A percentile compares a stretch with the other conserved stretches of the same genome.
These are phyloP conservation scores for Cytospora schulzeri DNA, from an alignment of 2,329 filamentous ascomycete genomes.

Conservation along the genomic window DNA sequence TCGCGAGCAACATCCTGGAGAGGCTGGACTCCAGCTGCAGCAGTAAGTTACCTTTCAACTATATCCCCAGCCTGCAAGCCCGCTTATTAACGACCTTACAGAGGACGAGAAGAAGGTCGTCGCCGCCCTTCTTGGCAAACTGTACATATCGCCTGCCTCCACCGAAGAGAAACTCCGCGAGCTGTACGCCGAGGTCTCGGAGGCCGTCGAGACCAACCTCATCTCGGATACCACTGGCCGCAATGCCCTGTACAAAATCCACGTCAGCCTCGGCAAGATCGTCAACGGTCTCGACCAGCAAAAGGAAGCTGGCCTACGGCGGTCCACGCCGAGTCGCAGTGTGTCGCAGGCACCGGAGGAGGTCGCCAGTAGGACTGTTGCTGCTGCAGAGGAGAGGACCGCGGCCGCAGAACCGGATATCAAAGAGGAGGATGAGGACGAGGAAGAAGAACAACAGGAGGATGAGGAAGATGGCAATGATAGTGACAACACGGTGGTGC, in stretches of 20 bases:
- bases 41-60: slow-evolving; percentile 55
- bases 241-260: slow-evolving; percentile 69
- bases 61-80: not conserved
- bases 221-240: slow-evolving; percentile 62
- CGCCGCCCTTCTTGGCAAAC: slow-evolving; percentile 76
- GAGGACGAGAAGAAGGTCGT: slow-evolving; percentile 87
- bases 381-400: slow-evolving; percentile 31
- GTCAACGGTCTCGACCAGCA: slow-evolving; percentile 60
- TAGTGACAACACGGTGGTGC: slow-evolving; percentile 31
- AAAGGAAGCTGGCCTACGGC: slow-evolving; percentile 36
- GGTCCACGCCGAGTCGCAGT: slow-evolving; percentile 47
- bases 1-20: slow-evolving; percentile 78
- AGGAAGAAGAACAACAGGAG: slow-evolving; percentile 38
- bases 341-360: slow-evolving; percentile 43
- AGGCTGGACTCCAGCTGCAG: slow-evolving; percentile 66
- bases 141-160: slow-evolving; percentile 73
- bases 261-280: slow-evolving; percentile 68
- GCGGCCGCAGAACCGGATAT: slow-evolving; percentile 47
- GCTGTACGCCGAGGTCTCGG: slow-evolving; percentile 59
- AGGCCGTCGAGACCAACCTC: slow-evolving; percentile 64
- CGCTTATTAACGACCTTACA: slow-evolving; percentile 40
- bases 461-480: slow-evolving; percentile 34
- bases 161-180: slow-evolving; percentile 59
- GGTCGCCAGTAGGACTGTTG: slow-evolving; percentile 26
- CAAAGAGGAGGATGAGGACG: slow-evolving; percentile 51